Evolutionary conservation across 2,329 filamentous ascomycete genomes (phyloP).

Genomic region (Ceratocystis destructans): DNA sequence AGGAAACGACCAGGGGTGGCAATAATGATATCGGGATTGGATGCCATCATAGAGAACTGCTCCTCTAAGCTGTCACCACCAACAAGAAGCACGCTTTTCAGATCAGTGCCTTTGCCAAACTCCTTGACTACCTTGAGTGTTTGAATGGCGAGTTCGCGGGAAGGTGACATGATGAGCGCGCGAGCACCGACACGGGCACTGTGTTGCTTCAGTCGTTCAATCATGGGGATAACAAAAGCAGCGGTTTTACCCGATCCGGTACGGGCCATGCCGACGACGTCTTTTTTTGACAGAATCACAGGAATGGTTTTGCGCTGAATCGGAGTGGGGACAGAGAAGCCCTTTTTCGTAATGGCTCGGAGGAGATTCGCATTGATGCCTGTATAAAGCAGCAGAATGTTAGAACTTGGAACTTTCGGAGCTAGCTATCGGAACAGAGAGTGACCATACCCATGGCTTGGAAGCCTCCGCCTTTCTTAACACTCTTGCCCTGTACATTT

Average conservation of each 20-base stretch:
- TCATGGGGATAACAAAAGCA: constrained; percentile 96
- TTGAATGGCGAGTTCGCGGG: constrained; percentile 85
- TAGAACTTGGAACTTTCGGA: background rate
- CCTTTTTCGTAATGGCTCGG: constrained; percentile 84
- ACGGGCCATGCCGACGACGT: constrained; percentile 97
- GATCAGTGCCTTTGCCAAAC: constrained; percentile 74
- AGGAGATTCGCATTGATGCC: constrained; percentile 69
- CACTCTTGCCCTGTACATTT: constrained; percentile 69
- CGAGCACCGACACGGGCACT: constrained; percentile 75
- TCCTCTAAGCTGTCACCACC: constrained; percentile 94
- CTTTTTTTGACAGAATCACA: constrained; percentile 72
- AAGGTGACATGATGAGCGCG: constrained; percentile 80
- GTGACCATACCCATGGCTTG: constrained; percentile 65
- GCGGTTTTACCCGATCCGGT: constrained; percentile 99
- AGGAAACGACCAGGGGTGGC: constrained; percentile 92
- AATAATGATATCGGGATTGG: constrained; percentile 94
- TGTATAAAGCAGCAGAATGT: constrained; percentile 23
- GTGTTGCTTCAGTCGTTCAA: constrained; percentile 80
- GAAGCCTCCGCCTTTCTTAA: constrained; percentile 93
- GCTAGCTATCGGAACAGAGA: background rate
- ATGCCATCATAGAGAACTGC: constrained; percentile 82
- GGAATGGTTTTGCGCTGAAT: constrained; percentile 97
- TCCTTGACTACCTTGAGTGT: constrained; percentile 96
- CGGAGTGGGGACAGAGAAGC: constrained; percentile 88
- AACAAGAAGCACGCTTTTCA: constrained; percentile 79